phyloP scores from a whole-genome alignment of 805 yeast species.

The Metschnikowia bowlesiae region DNA sequence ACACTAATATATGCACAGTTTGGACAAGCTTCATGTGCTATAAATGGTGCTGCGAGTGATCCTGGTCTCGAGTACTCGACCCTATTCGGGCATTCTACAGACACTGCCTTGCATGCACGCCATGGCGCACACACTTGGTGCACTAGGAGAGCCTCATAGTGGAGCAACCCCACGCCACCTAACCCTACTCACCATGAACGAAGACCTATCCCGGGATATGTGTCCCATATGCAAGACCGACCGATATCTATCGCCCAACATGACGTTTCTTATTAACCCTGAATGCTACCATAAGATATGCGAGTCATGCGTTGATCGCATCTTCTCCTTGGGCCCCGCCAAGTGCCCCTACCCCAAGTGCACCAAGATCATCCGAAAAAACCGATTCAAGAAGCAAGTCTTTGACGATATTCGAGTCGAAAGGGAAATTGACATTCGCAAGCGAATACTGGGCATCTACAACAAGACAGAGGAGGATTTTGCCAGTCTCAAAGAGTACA shows the following conservation, averaged over 20 bases:
- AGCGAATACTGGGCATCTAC: slow-evolving; percentile 68
- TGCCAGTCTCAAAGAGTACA: slow-evolving; percentile 52
- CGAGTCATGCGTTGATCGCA: slow-evolving; percentile 93
- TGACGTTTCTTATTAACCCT: slow-evolving; percentile 88
- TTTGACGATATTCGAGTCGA: slow-evolving; percentile 90
- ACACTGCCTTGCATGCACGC: background rate
- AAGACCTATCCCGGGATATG: slow-evolving; percentile 64
- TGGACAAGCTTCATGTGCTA: too few species aligned
- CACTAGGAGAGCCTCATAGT: background rate
- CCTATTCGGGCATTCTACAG: background rate
- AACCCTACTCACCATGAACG: slow-evolving; percentile 20
- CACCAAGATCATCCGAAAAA: slow-evolving; percentile 79
- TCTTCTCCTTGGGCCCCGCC: slow-evolving; percentile 91
- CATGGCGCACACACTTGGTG: background rate
- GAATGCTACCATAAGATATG: slow-evolving; percentile 98
- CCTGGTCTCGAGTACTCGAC: too few species aligned
- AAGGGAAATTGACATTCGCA: slow-evolving; percentile 86
- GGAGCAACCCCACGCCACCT: background rate
- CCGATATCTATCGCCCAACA: slow-evolving; percentile 86
- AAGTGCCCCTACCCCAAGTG: slow-evolving; percentile 95
- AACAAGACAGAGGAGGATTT: slow-evolving; percentile 81
- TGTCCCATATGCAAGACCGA: slow-evolving; percentile 98
- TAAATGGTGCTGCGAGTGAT: background rate
- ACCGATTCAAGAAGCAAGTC: slow-evolving; percentile 85
- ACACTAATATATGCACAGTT: too few species aligned